Percentiles rank a stretch among this genome's conserved stretches.
Conservation (phyloP, 352 stramenopile species). For the Plasmopara muralis region DNA sequence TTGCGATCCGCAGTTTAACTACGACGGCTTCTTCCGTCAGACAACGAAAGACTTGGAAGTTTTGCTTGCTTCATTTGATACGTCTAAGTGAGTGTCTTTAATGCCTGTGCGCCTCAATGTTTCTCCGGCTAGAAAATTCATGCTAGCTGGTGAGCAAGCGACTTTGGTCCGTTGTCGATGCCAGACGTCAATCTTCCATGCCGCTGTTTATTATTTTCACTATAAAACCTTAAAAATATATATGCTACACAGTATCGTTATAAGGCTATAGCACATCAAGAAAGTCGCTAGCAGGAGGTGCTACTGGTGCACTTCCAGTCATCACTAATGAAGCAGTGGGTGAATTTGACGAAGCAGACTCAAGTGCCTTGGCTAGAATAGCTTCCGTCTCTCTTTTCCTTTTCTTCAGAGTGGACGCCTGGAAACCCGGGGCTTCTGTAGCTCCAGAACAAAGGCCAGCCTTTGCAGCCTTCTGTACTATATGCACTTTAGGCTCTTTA, state of each 20-base stretch:
- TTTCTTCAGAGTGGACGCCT: constrained; percentile 47
- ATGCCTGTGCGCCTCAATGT: neutral
- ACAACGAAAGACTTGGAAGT: constrained; percentile 67
- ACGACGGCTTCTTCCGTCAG: constrained; percentile 79
- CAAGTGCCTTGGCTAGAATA: constrained; percentile 10
- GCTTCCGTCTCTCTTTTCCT: constrained; percentile 35
- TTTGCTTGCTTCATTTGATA: constrained; percentile 47
- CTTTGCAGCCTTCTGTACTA: constrained; percentile 22
- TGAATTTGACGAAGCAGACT: constrained; percentile 8
- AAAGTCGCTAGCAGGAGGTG: constrained; percentile 36
- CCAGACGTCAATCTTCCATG: constrained; percentile 18
- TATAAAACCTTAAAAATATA: neutral
- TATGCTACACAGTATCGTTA: neutral
- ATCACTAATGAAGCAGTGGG: constrained; percentile 1
- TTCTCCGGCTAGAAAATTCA: neutral
- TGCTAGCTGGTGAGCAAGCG: neutral
- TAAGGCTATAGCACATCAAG: constrained; percentile 48
- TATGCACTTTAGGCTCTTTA: constrained; percentile 26
- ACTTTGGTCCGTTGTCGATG: constrained; percentile 3
- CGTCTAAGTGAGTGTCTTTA: constrained; percentile 10
- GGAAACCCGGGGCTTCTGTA: constrained; percentile 14
- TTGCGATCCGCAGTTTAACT: constrained; percentile 59
- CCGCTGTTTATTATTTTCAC: constrained; percentile 35
- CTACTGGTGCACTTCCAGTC: constrained; percentile 1
- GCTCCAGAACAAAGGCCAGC: neutral